A percentile compares a stretch with the other conserved stretches of the same genome.
These are phyloP conservation scores for Mimosa bimucronata DNA, from an alignment of 306 rosid species.

Conservation along the genomic window DNA sequence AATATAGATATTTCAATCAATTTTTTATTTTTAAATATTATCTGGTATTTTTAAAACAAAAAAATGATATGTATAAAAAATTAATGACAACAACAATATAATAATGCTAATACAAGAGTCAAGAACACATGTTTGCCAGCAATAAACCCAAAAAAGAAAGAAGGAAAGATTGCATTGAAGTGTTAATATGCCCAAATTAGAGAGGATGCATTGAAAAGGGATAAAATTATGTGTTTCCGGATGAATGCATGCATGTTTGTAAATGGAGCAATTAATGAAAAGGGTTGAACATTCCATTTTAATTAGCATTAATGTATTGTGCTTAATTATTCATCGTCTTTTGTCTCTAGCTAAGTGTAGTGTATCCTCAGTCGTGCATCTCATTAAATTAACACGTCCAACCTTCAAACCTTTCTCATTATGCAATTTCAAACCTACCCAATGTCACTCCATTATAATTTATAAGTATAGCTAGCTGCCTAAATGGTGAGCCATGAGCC, in stretches of 20 bases:
- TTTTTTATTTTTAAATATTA: not conserved
- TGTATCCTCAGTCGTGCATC: not conserved
- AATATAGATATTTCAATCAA: not conserved
- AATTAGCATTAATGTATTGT: not conserved
- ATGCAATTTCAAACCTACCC: no score
- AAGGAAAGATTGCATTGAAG: no score
- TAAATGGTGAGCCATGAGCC: no score
- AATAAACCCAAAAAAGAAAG: not conserved
- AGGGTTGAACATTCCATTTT: not conserved
- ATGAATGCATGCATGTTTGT: not conserved
- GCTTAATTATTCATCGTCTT: not conserved
- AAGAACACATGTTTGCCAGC: not conserved
- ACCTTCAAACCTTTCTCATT: no score
- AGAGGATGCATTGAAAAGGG: not conserved
- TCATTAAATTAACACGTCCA: not conserved
- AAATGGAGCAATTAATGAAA: not conserved
- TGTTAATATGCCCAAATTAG: not conserved
- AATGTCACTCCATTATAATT: no score
- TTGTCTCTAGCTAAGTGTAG: not conserved
- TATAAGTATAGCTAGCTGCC: no score
- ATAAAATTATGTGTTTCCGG: no score
- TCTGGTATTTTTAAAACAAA: not conserved
- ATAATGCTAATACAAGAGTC: not conserved
- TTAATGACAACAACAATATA: no score
- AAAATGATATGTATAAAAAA: no score